Evolutionary conservation across 2,329 filamentous ascomycete species (phyloP), one percentile per base, ranked within the genome.

Genomic region (Exophiala sp.): DNA sequence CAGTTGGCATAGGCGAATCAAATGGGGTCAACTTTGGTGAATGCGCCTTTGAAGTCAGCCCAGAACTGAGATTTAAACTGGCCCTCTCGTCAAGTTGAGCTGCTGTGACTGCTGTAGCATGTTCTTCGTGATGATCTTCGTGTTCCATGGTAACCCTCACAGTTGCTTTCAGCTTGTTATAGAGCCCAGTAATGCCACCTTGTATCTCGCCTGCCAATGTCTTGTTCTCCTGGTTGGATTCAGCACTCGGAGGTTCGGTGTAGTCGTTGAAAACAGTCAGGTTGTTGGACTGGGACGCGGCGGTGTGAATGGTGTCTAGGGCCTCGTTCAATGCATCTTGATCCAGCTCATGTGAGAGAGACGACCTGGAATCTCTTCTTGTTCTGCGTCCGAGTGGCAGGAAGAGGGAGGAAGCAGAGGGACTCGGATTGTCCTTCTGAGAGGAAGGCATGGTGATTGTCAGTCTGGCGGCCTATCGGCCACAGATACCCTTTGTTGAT

Each of bases 231-330:
- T 78, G 72, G 1, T 79, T 75, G 1, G 82, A 73, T 2, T 78
- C 75, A 0, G 88, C 85, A 4, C 86, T 85, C 1, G 86, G 80
- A 1, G 73, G 74, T 49, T 66, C 69, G 5, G 87, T 88, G 65
- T 95, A 91, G 66, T 96, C 91, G 72, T 95, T 95, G 72, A 97
- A 97, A 7, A 91, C 95, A 2, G 92, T 97, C 44, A 97, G 78
- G 33, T 85, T 83, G 59, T 88, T 87, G 33, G 88, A 88, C 68
- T 89, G 88, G 66, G 88, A 95, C n/a, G 91, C 91, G 5, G 88
- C 85, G 47, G 79, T 90, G 71, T 96, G 92, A 62, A 96, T 96
- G 64, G 89, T 86, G 71, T 95, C 88, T 57, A 96, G 83, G 14
- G 87, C 82, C 58, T 89, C 83, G 33, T 88, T 84, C 35, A 92